Evolutionary conservation across 2,329 filamentous ascomycete genomes (phyloP).

Genomic region (Gaeumannomyces sp.): DNA sequence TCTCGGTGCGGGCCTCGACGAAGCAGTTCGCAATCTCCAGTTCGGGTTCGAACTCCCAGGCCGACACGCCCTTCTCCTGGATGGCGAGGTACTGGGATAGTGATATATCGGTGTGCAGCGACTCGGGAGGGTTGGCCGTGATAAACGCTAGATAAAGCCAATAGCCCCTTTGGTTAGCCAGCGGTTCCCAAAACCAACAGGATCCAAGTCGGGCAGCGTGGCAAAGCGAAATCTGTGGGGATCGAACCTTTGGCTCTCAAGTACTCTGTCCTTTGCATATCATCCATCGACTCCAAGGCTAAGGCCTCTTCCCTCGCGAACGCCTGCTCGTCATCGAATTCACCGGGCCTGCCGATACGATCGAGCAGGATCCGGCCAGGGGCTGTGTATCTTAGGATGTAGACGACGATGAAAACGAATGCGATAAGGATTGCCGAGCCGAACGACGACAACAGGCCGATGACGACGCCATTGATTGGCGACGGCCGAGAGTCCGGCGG

Average conservation of each 20-base stretch:
- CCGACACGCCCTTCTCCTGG: slow-evolving; percentile 98
- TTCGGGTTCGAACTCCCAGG: slow-evolving; percentile 99
- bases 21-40: slow-evolving; percentile 98
- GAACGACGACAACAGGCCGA: slow-evolving; percentile 90
- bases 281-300: slow-evolving; percentile 92
- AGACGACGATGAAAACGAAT: slow-evolving; percentile 72
- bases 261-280: slow-evolving; percentile 84
- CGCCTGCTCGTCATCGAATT: slow-evolving; percentile 96
- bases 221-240: background rate
- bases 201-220: background rate
- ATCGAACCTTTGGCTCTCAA: slow-evolving; percentile 82
- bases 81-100: slow-evolving; percentile 96
- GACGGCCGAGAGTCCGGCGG: slow-evolving; percentile 4
- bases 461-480: slow-evolving; percentile 69
- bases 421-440: slow-evolving; percentile 83
- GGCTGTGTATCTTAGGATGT: slow-evolving; percentile 87
- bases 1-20: slow-evolving; percentile 91
- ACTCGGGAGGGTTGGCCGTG: slow-evolving; percentile 90
- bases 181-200: background rate
- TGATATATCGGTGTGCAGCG: slow-evolving; percentile 92
- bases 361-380: slow-evolving; percentile 89
- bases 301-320: slow-evolving; percentile 92
- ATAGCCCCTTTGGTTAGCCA: slow-evolving; percentile 1
- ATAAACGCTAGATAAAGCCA: slow-evolving; percentile 64
- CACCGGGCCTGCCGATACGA: slow-evolving; percentile 84